Conservation (phyloP, 2,329 filamentous ascomycete species). For the Coccinonectria pachysandricola region DNA sequence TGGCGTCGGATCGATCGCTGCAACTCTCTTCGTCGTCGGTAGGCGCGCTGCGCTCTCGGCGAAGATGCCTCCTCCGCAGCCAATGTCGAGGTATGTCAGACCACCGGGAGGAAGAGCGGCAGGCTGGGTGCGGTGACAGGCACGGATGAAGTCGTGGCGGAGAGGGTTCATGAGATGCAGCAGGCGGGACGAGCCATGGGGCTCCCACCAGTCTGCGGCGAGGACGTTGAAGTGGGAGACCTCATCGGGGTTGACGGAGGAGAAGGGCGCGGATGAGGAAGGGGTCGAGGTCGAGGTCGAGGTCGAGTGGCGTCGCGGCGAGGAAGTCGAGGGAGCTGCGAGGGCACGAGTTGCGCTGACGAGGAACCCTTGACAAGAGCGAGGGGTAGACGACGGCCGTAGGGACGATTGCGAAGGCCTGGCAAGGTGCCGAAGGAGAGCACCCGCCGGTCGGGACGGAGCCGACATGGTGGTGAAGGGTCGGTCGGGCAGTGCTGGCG, state of each 20-base stretch:
- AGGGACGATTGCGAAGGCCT: conserved; percentile 4
- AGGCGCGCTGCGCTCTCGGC: conserved; percentile 75
- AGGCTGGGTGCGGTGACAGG: conserved; percentile 51
- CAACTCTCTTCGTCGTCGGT: conserved; percentile 50
- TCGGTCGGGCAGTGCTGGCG: too few species aligned
- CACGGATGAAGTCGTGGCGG: conserved; percentile 80
- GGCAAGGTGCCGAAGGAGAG: conserved; percentile 12
- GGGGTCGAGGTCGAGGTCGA: too few species aligned
- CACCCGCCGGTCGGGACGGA: conserved; percentile 14
- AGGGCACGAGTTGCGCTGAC: too few species aligned
- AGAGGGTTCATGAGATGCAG: conserved; percentile 97
- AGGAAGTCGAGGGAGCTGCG: conserved; percentile 2
- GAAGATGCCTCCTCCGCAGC: conserved; percentile 94
- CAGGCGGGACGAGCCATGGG: conserved; percentile 80
- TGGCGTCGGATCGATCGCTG: conserved; percentile 68
- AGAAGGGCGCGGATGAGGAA: conserved; percentile 25
- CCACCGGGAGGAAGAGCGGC: conserved; percentile 24
- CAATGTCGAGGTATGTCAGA: conserved; percentile 76
- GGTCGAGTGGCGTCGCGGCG: conserved; percentile 14
- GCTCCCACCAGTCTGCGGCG: conserved; percentile 94
- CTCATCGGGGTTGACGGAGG: conserved; percentile 79
- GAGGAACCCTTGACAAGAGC: too few species aligned
- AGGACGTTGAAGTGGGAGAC: conserved; percentile 91
- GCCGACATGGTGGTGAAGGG: conserved; percentile 12
- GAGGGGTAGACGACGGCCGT: conserved; percentile 3